Evolutionary conservation across 768 basidiomycete genomes (phyloP).

Genomic region (Suillus hirtellus): DNA sequence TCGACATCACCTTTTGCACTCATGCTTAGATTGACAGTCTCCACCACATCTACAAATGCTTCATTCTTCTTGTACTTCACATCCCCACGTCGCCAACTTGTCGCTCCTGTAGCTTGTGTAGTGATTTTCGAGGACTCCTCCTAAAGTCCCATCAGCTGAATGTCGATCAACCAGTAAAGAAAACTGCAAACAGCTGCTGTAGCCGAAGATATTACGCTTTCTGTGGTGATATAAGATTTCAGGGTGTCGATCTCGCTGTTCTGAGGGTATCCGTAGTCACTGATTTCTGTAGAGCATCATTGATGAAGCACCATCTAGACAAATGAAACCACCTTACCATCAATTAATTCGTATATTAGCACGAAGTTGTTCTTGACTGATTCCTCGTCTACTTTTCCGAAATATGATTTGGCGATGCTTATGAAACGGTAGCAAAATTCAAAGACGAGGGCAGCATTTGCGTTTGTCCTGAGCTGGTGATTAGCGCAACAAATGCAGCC

Average conservation of each 20-base stretch:
- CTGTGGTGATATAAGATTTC: constrained; percentile 97
- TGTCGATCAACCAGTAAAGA: background rate
- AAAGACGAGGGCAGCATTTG: constrained; percentile 96
- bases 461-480: constrained; percentile 71
- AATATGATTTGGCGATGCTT: constrained; percentile 92
- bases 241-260: constrained; percentile 98
- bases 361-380: constrained; percentile 99
- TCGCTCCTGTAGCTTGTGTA: constrained; percentile 93
- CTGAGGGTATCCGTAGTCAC: constrained; percentile 98
- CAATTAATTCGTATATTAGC: constrained; percentile 95
- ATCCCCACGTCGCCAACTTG: constrained; percentile 92
- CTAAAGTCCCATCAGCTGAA: constrained; percentile 38
- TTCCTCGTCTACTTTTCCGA: constrained; percentile 98
- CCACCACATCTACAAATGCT: constrained; percentile 99
- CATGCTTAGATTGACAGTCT: constrained; percentile 95
- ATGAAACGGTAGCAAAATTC: constrained; percentile 98
- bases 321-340: constrained; percentile 56
- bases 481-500: constrained; percentile 1
- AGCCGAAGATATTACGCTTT: constrained; percentile 87
- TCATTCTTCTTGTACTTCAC: constrained; percentile 99
- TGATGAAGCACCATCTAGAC: constrained; percentile 1
- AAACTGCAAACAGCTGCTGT: constrained; percentile 67
- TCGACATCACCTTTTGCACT: constrained; percentile 74
- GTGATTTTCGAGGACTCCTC: constrained; percentile 98
- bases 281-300: constrained; percentile 67